Evolutionary conservation across 2,329 filamentous ascomycete species (phyloP).

Genomic region (Nemania sp.): DNA sequence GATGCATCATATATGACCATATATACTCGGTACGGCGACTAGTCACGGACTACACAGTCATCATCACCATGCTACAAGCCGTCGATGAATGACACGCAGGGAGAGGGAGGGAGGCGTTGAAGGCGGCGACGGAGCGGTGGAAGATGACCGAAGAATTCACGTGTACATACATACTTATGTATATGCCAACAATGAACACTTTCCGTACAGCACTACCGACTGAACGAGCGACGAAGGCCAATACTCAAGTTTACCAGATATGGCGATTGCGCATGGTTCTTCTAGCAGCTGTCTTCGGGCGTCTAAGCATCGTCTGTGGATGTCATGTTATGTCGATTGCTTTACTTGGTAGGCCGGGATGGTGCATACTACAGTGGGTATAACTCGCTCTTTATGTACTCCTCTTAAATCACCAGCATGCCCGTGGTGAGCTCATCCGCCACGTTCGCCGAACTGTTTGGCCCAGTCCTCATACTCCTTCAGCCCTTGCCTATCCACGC

Average conservation of each 20-base stretch:
- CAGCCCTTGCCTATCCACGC: conserved; percentile 82
- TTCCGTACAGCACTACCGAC: conserved; percentile 17
- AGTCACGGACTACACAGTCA: not conserved
- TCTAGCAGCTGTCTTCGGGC: not conserved
- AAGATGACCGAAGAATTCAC: not conserved
- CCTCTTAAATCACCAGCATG: not conserved
- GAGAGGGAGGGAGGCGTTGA: not conserved
- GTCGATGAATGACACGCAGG: not conserved
- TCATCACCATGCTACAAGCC: not conserved
- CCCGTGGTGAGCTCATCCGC: conserved; percentile 59
- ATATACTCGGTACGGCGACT: not conserved
- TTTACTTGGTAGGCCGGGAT: not conserved
- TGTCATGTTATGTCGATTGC: not conserved
- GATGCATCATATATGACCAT: not conserved
- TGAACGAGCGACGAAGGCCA: conserved; percentile 1
- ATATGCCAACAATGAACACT: too few species aligned
- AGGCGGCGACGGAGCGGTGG: not conserved
- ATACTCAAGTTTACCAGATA: conserved; percentile 15
- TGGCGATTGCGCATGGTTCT: not conserved
- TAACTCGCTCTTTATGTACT: not conserved
- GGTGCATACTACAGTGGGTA: not conserved
- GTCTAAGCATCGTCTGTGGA: not conserved
- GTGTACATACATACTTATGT: too few species aligned
- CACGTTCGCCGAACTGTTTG: conserved; percentile 86
- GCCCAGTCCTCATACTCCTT: conserved; percentile 96